Evolutionary conservation across 192 early-diverging fungal species (phyloP), one percentile per base, ranked within the genome.

Genomic region (Coemansia sp.): DNA sequence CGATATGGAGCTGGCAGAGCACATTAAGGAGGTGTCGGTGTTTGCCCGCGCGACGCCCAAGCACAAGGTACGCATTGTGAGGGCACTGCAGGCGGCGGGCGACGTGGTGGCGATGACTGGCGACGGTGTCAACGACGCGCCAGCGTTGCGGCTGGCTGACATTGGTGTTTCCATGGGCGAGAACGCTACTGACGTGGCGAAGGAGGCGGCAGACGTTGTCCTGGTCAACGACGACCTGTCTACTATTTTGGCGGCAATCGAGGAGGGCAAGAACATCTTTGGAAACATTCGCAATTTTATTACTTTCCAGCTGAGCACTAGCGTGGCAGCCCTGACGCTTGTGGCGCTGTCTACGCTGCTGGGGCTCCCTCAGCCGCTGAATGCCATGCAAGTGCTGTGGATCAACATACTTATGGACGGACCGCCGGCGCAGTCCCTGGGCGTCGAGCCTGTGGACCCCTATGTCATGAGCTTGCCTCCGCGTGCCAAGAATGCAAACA

Each of bases 381-480:
- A 98, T 73, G 91, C 97, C 10, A 98, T 98, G 97, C 97, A 98
- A 74, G 96, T 98, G 76, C 80, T 98, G 62, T 98, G 94, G 95
- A 98, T 98, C 62, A 98, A 98, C 73, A 98, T 98, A 67, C 89
- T 98, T 47, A 97, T 96, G 91, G 97, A 98, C 73, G 97, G 97
- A 8, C 97, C 97, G 32, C 96, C 96, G 9, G 97, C 97, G 10
- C 97, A 98, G 85, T 97, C 95, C 5, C 78, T 98, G 30, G 97
- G 97, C 44, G 97, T 98, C 8, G 97, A 98, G 66, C 87, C 92
- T 4, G 93, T 95, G 4, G 95, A 98, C 81, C 93, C 94, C 35
- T 89, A 92, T 59, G 89, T 96, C 43, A 96, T 96, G 93, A 86
- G 85, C 53, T 88, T 88, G 77, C 95, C 95, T 28, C 97, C 97